Percentiles rank a stretch among this genome's conserved stretches.
These are phyloP conservation scores for Phytopythium helicoides DNA, from an alignment of 352 stramenopile species.

Conservation along the genomic window DNA sequence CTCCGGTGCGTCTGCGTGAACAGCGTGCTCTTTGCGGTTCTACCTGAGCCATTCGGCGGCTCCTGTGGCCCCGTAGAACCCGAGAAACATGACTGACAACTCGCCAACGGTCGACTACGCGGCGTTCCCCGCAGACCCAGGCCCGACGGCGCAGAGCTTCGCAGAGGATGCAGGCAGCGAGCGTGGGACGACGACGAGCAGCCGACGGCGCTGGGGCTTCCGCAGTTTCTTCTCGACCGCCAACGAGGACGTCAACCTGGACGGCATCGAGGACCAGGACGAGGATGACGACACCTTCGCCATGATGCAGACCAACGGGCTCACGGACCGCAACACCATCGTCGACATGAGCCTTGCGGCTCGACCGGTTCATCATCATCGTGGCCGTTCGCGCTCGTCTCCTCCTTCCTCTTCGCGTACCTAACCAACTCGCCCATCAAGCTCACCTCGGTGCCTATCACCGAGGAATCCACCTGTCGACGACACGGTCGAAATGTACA, in stretches of 20 bases:
- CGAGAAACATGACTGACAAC: no score
- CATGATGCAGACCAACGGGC: constrained; percentile 32
- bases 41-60: no score
- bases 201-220: constrained; percentile 5
- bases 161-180: neutral
- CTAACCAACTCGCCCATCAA: constrained; percentile 37
- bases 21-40: no score
- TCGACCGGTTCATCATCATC: constrained; percentile 38
- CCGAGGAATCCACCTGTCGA: constrained; percentile 18
- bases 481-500: constrained; percentile 38
- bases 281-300: constrained; percentile 9
- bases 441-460: constrained; percentile 24
- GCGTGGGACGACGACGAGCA: neutral
- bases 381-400: constrained; percentile 26
- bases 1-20: constrained; percentile 12
- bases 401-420: constrained; percentile 39
- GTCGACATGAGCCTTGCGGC: constrained; percentile 53
- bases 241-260: constrained; percentile 1
- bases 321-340: constrained; percentile 59
- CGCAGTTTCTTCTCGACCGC: constrained; percentile 6
- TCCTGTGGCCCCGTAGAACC: no score
- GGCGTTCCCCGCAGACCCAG: neutral
- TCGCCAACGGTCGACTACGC: no score
- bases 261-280: constrained; percentile 2
- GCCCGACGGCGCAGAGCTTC: neutral